A percentile compares a stretch with the other conserved stretches of the same genome.
phyloP scores from a whole-genome alignment of 129 eudicot species.

The Tagetes patula region DNA sequence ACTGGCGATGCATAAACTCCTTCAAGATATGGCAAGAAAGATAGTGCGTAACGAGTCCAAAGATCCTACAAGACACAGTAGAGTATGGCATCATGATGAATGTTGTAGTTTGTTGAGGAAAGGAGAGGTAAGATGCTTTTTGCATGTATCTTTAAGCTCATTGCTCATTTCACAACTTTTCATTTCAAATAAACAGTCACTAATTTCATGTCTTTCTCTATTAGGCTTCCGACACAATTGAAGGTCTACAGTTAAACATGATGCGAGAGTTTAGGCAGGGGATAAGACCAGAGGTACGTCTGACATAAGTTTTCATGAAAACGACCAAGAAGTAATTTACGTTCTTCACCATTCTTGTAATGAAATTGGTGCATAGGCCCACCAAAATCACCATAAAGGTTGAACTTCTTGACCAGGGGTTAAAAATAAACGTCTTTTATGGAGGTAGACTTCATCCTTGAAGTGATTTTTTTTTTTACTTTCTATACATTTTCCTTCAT shows the following conservation, averaged over 20 bases:
- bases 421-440: neutral
- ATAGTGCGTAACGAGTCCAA: neutral
- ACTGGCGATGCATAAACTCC: neutral
- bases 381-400: neutral
- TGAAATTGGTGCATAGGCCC: neutral
- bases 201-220: neutral
- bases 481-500: neutral
- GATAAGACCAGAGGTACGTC: neutral
- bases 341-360: neutral
- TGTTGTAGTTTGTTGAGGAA: constrained; percentile 4
- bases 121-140: constrained; percentile 18
- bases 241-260: neutral
- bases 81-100: constrained; percentile 1
- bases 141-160: too few species aligned
- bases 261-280: neutral
- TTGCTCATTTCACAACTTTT: constrained; percentile 1
- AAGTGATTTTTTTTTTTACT: neutral
- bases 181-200: neutral
- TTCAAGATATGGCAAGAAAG: constrained; percentile 13
- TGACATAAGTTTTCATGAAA: too few species aligned
- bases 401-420: neutral
- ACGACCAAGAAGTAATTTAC: neutral
- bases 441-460: neutral
- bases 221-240: constrained; percentile 27
- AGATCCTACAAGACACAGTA: constrained; percentile 4